Evolutionary conservation across 2,329 filamentous ascomycete species (phyloP).

Genomic region (Tolypocladium ovalisporum): DNA sequence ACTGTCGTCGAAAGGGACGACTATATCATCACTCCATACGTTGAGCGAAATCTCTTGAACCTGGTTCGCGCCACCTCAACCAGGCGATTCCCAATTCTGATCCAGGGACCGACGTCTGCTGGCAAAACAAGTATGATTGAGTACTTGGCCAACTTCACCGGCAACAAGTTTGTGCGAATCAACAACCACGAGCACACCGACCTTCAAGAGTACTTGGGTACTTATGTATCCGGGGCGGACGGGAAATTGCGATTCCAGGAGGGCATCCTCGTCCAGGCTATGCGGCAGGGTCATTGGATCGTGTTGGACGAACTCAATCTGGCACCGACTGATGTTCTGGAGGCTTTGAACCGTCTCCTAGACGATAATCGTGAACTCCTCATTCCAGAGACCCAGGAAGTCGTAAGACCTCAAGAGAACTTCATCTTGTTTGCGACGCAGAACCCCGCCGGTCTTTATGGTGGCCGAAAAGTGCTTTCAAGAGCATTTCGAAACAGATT

Average conservation of each 20-base stretch:
- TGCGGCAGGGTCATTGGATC: slow-evolving; percentile 93
- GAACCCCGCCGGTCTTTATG: slow-evolving; percentile 91
- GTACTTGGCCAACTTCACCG: slow-evolving; percentile 90
- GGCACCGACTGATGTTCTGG: slow-evolving; percentile 91
- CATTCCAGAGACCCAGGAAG: slow-evolving; percentile 91
- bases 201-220: slow-evolving; percentile 92
- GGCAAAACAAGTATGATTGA: slow-evolving; percentile 99
- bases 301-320: slow-evolving; percentile 96
- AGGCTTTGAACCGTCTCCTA: slow-evolving; percentile 87
- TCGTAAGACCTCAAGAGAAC: slow-evolving; percentile 82
- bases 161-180: slow-evolving; percentile 95
- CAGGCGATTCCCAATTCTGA: slow-evolving; percentile 79
- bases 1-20: slow-evolving; percentile 62
- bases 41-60: slow-evolving; percentile 90
- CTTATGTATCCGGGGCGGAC: slow-evolving; percentile 77
- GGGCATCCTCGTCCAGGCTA: slow-evolving; percentile 81
- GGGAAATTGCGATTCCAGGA: slow-evolving; percentile 87
- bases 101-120: slow-evolving; percentile 93
- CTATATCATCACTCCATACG: slow-evolving; percentile 94
- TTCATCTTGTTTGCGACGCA: slow-evolving; percentile 99
- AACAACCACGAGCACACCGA: slow-evolving; percentile 99
- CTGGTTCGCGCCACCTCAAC: slow-evolving; percentile 90
- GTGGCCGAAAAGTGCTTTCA: slow-evolving; percentile 85
- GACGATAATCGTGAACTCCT: slow-evolving; percentile 95
- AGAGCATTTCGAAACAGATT: slow-evolving; percentile 95